Conservation (phyloP, 2,329 filamentous ascomycete species). For the Colletotrichum sp. region DNA sequence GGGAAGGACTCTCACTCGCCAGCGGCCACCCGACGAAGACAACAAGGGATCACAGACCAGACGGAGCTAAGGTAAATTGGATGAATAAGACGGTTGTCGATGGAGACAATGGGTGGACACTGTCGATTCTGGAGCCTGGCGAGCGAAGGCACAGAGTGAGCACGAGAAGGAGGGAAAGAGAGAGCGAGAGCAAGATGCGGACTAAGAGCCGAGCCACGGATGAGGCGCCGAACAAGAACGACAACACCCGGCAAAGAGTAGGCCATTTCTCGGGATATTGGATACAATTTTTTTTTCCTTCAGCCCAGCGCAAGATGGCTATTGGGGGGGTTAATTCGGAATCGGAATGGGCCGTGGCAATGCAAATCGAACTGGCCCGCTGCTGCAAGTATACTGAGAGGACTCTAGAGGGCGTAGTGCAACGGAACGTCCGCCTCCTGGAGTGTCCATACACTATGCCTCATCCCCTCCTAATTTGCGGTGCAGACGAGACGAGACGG, state of each 20-base stretch:
- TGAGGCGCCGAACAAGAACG: neutral
- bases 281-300: neutral
- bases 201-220: neutral
- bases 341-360: neutral
- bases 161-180: neutral
- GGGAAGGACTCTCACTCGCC: neutral
- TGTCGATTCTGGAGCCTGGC: neutral
- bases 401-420: neutral
- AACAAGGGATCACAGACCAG: neutral
- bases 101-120: conserved; percentile 11
- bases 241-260: neutral
- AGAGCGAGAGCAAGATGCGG: neutral
- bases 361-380: neutral
- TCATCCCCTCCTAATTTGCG: conserved; percentile 5
- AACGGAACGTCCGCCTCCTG: neutral
- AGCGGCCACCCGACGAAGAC: conserved; percentile 2
- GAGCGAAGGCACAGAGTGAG: neutral
- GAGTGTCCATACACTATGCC: neutral
- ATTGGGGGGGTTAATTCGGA: neutral
- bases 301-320: neutral
- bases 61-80: conserved; percentile 8
- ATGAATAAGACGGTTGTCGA: conserved; percentile 9
- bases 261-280: conserved; percentile 3
- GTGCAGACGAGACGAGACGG: neutral
- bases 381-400: neutral